Percentiles rank a stretch among this genome's conserved stretches.
These are phyloP conservation scores for Oenanthe javanica DNA, from an alignment of 140 eudicot genomes.

Conservation along the genomic window DNA sequence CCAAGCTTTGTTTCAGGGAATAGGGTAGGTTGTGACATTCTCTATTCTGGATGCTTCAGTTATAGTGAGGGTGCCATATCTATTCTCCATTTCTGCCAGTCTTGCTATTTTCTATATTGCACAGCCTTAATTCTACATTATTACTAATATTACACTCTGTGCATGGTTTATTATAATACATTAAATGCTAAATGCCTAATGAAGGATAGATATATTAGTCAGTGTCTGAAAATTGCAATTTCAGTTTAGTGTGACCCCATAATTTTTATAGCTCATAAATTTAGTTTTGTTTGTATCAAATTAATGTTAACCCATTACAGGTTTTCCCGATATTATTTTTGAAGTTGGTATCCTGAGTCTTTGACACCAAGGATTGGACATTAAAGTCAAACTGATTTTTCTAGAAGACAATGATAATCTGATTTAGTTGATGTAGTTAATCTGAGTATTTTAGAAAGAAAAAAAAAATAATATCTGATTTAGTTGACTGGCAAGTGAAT, in stretches of 20 bases:
- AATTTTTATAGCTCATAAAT: no score
- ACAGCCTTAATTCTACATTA: not conserved
- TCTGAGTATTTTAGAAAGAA: not conserved
- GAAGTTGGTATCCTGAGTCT: not conserved
- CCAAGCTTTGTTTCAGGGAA: not conserved
- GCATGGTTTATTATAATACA: no score
- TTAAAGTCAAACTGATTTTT: not conserved
- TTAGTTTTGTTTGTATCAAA: no score
- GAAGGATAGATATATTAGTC: no score
- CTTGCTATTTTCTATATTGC: not conserved
- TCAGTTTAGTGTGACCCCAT: not conserved
- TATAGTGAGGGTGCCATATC: not conserved
- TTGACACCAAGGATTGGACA: no score
- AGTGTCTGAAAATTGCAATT: no score
- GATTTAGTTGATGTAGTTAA: not conserved
- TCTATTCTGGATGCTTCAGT: not conserved
- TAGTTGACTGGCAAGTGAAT: not conserved
- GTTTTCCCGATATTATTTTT: not conserved
- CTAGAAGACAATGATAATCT: not conserved
- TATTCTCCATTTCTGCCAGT: not conserved
- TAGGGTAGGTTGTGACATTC: not conserved
- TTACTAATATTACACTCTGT: not conserved
- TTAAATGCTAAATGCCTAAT: no score
- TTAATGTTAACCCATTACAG: not conserved
- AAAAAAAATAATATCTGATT: not conserved